Evolutionary conservation across 75 land plant genomes (phyloP).

Genomic region (Azolla pinnata): DNA sequence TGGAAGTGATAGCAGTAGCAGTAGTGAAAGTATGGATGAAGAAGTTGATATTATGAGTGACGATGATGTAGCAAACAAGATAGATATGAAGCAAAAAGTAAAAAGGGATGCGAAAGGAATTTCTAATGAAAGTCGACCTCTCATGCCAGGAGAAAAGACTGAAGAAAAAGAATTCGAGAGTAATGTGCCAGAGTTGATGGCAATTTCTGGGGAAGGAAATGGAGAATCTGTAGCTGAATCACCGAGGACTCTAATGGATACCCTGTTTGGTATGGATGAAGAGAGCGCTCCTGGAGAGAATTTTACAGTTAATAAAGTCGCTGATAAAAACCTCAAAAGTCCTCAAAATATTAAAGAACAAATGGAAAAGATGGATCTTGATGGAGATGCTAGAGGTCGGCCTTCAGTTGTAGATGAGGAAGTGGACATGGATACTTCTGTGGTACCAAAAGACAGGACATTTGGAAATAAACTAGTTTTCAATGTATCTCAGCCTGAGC

Average conservation of each 20-base stretch:
- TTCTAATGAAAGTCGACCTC: neutral
- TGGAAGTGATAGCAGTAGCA: constrained; percentile 20
- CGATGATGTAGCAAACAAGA: constrained; percentile 56
- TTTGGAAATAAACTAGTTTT: too few relatives aligned
- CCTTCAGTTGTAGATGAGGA: too few relatives aligned
- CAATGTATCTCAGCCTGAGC: too few relatives aligned
- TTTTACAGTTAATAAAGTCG: too few relatives aligned
- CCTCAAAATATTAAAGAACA: too few relatives aligned
- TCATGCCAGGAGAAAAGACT: neutral
- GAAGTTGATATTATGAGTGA: constrained; percentile 82
- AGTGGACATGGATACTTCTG: too few relatives aligned
- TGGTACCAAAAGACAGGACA: too few relatives aligned
- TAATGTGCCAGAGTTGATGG: neutral
- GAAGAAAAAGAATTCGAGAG: neutral
- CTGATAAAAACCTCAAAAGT: too few relatives aligned
- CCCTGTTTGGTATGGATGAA: neutral
- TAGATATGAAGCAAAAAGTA: constrained; percentile 24
- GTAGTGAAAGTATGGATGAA: constrained; percentile 48
- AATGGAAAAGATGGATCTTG: too few relatives aligned
- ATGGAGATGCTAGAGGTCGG: too few relatives aligned
- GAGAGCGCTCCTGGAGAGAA: neutral
- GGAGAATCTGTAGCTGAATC: neutral
- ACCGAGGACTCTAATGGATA: neutral
- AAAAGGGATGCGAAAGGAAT: constrained; percentile 3
- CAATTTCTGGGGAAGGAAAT: neutral